Evolutionary conservation across 371 early-diverging fungal genomes (phyloP).

Genomic region (Amoeboaphelidium protococcarum): DNA sequence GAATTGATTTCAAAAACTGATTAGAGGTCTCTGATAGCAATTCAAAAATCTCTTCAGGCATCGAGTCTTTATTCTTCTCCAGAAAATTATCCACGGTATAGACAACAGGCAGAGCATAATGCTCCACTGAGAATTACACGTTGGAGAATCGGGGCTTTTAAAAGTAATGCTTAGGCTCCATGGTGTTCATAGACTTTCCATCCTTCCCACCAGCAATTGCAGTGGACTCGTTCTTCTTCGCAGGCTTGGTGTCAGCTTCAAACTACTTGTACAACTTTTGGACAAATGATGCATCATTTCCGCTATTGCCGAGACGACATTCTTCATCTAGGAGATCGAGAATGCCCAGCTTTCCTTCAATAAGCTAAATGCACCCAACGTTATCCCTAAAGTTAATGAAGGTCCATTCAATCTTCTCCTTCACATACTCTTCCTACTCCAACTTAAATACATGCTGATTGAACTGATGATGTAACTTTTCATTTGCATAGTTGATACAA

Average conservation of each 20-base stretch:
- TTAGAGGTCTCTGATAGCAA: no score
- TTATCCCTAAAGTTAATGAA: slow-evolving; percentile 90
- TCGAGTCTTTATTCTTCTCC: slow-evolving; percentile 95
- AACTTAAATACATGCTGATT: slow-evolving; percentile 80
- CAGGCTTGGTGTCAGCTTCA: no score
- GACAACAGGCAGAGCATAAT: slow-evolving; percentile 73
- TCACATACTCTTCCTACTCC: slow-evolving; percentile 83
- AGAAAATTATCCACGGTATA: slow-evolving; percentile 85
- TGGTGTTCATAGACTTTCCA: slow-evolving; percentile 54
- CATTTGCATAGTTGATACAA: slow-evolving; percentile 99
- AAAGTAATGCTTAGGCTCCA: slow-evolving; percentile 32
- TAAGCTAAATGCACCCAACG: slow-evolving; percentile 92
- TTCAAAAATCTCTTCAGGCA: slow-evolving; percentile 64
- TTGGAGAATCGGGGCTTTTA: background rate
- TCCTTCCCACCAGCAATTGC: no score
- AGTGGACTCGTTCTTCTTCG: no score
- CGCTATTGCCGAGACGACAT: slow-evolving; percentile 64
- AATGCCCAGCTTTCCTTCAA: slow-evolving; percentile 88
- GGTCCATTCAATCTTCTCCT: slow-evolving; percentile 66
- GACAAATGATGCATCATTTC: no score
- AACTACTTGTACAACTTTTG: no score
- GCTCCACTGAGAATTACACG: slow-evolving; percentile 46
- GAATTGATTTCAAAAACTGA: no score
- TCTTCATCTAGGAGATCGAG: slow-evolving; percentile 88
- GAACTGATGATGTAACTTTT: slow-evolving; percentile 98